Evolutionary conservation across 2,329 filamentous ascomycete genomes (phyloP).

Genomic region (Leptographium procerum): DNA sequence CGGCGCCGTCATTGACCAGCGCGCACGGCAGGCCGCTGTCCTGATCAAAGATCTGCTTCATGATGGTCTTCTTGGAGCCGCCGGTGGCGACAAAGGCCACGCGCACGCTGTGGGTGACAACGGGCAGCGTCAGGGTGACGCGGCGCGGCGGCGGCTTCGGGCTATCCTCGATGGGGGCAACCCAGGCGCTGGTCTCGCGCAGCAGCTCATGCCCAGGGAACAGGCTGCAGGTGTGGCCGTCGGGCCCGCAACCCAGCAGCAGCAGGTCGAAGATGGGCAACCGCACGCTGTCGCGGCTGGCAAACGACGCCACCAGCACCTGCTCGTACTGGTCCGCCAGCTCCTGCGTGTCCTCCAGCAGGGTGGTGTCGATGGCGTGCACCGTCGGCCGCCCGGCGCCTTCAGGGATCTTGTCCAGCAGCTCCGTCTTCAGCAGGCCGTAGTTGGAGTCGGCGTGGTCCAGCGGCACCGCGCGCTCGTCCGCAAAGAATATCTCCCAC

Average conservation of each 20-base stretch:
- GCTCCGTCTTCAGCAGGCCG: slow-evolving; percentile 70
- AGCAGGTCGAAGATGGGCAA: slow-evolving; percentile 91
- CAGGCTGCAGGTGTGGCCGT: slow-evolving; percentile 93
- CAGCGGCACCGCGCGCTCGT: slow-evolving; percentile 88
- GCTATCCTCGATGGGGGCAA: slow-evolving; percentile 81
- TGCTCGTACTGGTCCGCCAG: slow-evolving; percentile 91
- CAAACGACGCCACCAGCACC: slow-evolving; percentile 72
- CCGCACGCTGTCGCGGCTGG: slow-evolving; percentile 84
- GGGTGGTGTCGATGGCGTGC: slow-evolving; percentile 58
- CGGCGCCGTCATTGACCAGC: slow-evolving; percentile 72
- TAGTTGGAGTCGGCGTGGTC: slow-evolving; percentile 94
- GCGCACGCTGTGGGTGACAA: slow-evolving; percentile 75
- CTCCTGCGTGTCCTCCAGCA: slow-evolving; percentile 72
- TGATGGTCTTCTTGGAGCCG: slow-evolving; percentile 75
- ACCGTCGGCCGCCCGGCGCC: slow-evolving; percentile 57
- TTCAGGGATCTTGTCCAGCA: slow-evolving; percentile 76
- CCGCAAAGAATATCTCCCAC: slow-evolving; percentile 98
- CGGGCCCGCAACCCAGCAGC: slow-evolving; percentile 84
- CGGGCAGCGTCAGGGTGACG: slow-evolving; percentile 86
- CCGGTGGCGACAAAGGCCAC: slow-evolving; percentile 91
- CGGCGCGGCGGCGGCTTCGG: slow-evolving; percentile 87
- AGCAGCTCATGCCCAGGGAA: slow-evolving; percentile 86
- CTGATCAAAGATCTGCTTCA: slow-evolving; percentile 88
- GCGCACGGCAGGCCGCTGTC: slow-evolving; percentile 72
- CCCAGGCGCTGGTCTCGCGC: slow-evolving; percentile 81